A percentile compares a stretch with the other conserved stretches of the same genome.
These are phyloP conservation scores for Paxillus ammoniavirescens DNA, from an alignment of 768 basidiomycete genomes.

Conservation along the genomic window DNA sequence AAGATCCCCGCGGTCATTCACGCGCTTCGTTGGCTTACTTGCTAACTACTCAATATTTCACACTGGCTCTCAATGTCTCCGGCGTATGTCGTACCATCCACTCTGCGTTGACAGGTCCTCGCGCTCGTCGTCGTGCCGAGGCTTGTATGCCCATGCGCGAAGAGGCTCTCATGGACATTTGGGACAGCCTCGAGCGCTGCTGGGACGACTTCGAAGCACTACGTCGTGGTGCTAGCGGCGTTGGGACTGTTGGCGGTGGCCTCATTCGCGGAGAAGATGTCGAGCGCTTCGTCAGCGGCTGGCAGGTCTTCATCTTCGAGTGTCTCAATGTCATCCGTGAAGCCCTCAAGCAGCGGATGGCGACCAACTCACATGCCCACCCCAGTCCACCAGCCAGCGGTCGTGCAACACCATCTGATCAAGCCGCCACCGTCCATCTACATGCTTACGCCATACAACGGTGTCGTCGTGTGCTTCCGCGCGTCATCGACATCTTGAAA, in stretches of 20 bases:
- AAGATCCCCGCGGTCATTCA: conserved; percentile 23
- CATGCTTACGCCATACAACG: conserved; percentile 45
- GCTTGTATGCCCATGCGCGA: conserved; percentile 57
- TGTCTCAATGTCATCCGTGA: conserved; percentile 89
- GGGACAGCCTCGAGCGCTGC: conserved; percentile 76
- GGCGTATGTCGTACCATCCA: conserved; percentile 79
- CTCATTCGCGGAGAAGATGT: conserved; percentile 49
- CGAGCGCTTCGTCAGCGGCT: conserved; percentile 73
- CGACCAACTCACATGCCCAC: conserved; percentile 31
- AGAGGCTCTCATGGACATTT: conserved; percentile 70
- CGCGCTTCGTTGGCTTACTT: conserved; percentile 45
- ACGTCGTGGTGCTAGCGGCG: conserved; percentile 42
- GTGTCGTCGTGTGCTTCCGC: conserved; percentile 51
- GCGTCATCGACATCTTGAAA: conserved; percentile 50
- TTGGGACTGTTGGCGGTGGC: conserved; percentile 35
- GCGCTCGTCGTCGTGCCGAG: conserved; percentile 58
- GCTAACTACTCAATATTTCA: conserved; percentile 58
- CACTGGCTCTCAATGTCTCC: conserved; percentile 72
- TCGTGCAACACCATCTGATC: conserved; percentile 44
- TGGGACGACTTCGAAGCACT: conserved; percentile 84
- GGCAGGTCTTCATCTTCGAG: conserved; percentile 94
- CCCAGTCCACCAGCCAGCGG: conserved; percentile 37
- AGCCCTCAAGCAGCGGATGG: conserved; percentile 63
- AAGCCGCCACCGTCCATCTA: conserved; percentile 47
- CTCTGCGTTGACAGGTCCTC: conserved; percentile 71